A percentile compares a stretch with the other conserved stretches of the same genome.
Evolutionary conservation across 2,329 filamentous ascomycete genomes (phyloP).

Genomic region (Emmonsiellopsis sp.): DNA sequence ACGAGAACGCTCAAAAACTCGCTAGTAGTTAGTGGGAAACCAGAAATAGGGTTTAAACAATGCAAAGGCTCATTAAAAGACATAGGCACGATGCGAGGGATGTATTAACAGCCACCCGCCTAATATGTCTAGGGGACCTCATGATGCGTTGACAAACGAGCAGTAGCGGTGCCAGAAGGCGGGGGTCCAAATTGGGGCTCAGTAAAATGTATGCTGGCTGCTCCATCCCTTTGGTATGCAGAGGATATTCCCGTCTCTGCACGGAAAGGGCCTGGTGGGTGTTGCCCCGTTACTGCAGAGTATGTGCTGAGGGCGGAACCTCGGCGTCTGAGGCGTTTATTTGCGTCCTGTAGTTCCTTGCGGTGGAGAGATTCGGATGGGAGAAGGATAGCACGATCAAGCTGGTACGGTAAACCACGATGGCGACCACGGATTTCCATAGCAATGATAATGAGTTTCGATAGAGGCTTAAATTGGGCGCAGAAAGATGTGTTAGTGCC

Average conservation of each 20-base stretch:
- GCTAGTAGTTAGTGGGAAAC: no score
- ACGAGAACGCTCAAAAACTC: no score
- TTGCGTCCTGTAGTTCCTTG: slow-evolving; percentile 48
- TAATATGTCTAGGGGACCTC: no score
- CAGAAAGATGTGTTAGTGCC: slow-evolving; percentile 70
- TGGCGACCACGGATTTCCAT: slow-evolving; percentile 60
- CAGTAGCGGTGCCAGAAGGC: no score
- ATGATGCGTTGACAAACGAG: no score
- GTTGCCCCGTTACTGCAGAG: slow-evolving; percentile 1
- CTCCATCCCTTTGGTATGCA: not conserved
- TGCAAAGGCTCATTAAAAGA: no score
- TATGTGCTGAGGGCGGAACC: slow-evolving; percentile 24
- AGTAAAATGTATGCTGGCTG: not conserved
- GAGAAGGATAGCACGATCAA: slow-evolving; percentile 61
- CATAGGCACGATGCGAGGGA: no score
- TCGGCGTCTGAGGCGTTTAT: slow-evolving; percentile 33
- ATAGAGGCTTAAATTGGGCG: slow-evolving; percentile 66
- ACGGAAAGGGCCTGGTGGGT: not conserved
- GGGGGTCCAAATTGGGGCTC: not conserved
- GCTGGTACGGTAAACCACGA: slow-evolving; percentile 56
- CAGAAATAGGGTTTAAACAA: no score
- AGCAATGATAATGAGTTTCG: slow-evolving; percentile 56
- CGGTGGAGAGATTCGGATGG: slow-evolving; percentile 56
- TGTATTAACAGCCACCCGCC: no score
- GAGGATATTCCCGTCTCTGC: slow-evolving; percentile 4